Base-by-base conservation (phyloP, 2,329 filamentous ascomycete genomes). In the Clonostachys chloroleuca region DNA sequence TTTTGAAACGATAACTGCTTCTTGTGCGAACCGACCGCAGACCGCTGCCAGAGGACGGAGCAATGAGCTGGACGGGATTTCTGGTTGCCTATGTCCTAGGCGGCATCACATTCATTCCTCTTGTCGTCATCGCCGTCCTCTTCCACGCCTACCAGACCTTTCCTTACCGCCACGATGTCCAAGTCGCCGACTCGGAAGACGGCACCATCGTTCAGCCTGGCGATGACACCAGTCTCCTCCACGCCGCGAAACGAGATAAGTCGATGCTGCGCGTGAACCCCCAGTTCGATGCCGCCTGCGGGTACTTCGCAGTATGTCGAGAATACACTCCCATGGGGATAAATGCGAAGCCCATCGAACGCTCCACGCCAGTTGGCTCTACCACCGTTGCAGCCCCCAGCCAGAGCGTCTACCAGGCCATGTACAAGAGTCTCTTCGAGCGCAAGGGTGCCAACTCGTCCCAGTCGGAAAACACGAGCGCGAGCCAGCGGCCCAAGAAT, bases 361-460 rank as follows among this genome's bases (percentile, higher is more conserved):
- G 90, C 50, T 82, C 84, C 34, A 92, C 89, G 1, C 89, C 91
- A 6, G 81, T 89, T 12, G 90, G 89, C 16, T 84, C 87, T 48
- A 68, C 80, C 45, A 86, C 87, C 14, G 83, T 94, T 41, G 82
- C 86, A 34, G 75, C 87, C 40, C 87, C 91, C 48, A 95, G 90
- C 60, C 91, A 88, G 48, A 96, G 92, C 64, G 92, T 99, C 36
- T 97, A 97, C 67, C 94, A 97, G 77, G 87, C 87, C 64, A 96
- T 99, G 90, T 99, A 99, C 69, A 78, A 91, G 62, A 96, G 88
- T 64, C 86, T 99, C 51, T 97, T 99, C 63, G 91, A 96, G 57
- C 81, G 92, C 59, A 92, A 86, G 59, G 75, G 70, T 35, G 56
- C 60, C 9, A 34, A 40, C 20, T 33, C 43, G 30, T 37, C 40